Conservation (phyloP, 2,329 filamentous ascomycete species). For the Calycina marina region DNA sequence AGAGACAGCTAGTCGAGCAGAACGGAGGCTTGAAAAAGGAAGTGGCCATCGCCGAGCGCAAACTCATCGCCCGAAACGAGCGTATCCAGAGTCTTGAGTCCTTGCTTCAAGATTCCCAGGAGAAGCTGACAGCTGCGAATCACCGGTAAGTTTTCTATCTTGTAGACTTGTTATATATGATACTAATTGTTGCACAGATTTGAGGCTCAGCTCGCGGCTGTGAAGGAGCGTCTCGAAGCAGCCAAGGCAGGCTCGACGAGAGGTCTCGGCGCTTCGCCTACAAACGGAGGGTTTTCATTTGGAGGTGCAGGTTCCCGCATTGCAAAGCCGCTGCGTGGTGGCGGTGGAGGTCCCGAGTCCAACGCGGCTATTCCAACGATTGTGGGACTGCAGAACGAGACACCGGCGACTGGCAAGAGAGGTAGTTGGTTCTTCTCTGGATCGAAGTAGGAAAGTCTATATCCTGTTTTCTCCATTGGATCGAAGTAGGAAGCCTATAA, state of each 20-base stretch:
- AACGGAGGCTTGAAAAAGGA: conserved; percentile 97
- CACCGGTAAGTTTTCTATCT: conserved; percentile 60
- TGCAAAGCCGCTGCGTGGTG: conserved; percentile 53
- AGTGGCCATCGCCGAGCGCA: conserved; percentile 94
- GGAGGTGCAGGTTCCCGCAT: conserved; percentile 48
- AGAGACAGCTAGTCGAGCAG: conserved; percentile 94
- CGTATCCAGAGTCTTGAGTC: conserved; percentile 88
- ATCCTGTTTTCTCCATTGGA: background rate
- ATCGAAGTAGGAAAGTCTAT: conserved; percentile 16
- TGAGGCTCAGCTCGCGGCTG: conserved; percentile 88
- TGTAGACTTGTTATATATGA: conserved; percentile 2
- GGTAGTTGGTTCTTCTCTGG: conserved; percentile 24
- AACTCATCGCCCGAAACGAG: conserved; percentile 91
- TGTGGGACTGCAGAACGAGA: conserved; percentile 42
- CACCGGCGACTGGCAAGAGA: conserved; percentile 15
- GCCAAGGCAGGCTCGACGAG: conserved; percentile 86
- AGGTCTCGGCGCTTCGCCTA: conserved; percentile 55
- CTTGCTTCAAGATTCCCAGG: conserved; percentile 89
- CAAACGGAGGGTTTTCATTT: conserved; percentile 57
- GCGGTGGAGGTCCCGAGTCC: conserved; percentile 29
- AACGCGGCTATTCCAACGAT: conserved; percentile 36
- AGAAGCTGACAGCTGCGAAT: conserved; percentile 94
- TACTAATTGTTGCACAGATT: conserved; percentile 45
- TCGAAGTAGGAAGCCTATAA: background rate
- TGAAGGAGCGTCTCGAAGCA: conserved; percentile 94